These are phyloP conservation scores for Pulveroboletus sp. DNA, from an alignment of 768 basidiomycete genomes.

Conservation along the genomic window DNA sequence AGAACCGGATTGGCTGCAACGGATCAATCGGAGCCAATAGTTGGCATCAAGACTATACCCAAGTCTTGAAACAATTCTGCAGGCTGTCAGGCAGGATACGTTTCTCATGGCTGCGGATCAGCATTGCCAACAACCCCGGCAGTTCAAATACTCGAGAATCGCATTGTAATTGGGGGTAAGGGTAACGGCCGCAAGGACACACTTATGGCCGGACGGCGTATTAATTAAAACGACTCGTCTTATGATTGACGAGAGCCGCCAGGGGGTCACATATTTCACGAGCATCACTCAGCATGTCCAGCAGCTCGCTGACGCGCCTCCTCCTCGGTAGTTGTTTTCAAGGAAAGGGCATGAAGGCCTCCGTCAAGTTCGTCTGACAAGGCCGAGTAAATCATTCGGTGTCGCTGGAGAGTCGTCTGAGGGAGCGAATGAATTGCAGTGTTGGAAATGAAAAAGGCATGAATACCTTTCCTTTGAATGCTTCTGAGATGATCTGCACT, in stretches of 20 bases:
- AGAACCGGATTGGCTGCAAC: slow-evolving; percentile 21
- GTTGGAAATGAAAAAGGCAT: not conserved
- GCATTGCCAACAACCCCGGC: slow-evolving; percentile 11
- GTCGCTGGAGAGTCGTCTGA: slow-evolving; percentile 75
- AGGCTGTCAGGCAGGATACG: slow-evolving; percentile 6
- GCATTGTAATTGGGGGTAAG: slow-evolving; percentile 13
- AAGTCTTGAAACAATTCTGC: not conserved
- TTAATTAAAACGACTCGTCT: slow-evolving; percentile 29
- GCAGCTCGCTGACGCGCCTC: slow-evolving; percentile 36
- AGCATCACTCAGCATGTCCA: slow-evolving; percentile 21
- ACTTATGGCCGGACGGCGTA: slow-evolving; percentile 20
- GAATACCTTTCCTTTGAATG: slow-evolving; percentile 71
- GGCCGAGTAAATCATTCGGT: slow-evolving; percentile 73
- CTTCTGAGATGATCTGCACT: slow-evolving; percentile 67
- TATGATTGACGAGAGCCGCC: slow-evolving; percentile 28
- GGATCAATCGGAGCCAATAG: slow-evolving; percentile 28
- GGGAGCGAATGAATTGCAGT: slow-evolving; percentile 10
- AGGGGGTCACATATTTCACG: slow-evolving; percentile 17
- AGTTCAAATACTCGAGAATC: slow-evolving; percentile 17
- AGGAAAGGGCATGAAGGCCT: slow-evolving; percentile 75
- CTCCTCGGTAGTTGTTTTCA: slow-evolving; percentile 68
- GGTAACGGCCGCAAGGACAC: slow-evolving; percentile 17
- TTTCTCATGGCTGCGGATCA: slow-evolving; percentile 16
- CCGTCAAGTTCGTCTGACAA: slow-evolving; percentile 67
- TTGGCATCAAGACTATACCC: slow-evolving; percentile 7